These are phyloP conservation scores for Nakazawaea populi DNA, from an alignment of 805 yeast genomes.

Conservation along the genomic window DNA sequence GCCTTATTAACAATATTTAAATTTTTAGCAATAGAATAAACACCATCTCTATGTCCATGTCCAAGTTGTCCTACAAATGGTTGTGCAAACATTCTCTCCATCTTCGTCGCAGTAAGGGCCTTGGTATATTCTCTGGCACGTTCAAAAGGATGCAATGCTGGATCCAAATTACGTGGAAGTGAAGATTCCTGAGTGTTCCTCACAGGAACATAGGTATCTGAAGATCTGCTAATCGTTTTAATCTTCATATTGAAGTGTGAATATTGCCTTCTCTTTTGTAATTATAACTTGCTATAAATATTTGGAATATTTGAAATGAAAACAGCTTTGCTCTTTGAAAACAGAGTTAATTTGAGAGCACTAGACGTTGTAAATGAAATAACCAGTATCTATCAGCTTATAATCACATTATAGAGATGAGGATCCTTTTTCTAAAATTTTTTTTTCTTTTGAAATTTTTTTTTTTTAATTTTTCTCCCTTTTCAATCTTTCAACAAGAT, in stretches of 20 bases:
- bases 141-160: slow-evolving; percentile 94
- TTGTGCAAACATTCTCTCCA: slow-evolving; percentile 95
- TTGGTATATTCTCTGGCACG: slow-evolving; percentile 94
- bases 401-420: too few species aligned
- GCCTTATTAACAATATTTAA: slow-evolving; percentile 61
- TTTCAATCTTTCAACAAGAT: too few species aligned
- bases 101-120: slow-evolving; percentile 89
- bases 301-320: too few species aligned
- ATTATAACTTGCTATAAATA: too few species aligned
- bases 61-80: slow-evolving; percentile 96
- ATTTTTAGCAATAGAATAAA: slow-evolving; percentile 81
- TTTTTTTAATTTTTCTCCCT: too few species aligned
- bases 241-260: slow-evolving; percentile 51
- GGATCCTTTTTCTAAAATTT: too few species aligned
- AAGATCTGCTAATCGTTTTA: slow-evolving; percentile 81
- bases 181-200: slow-evolving; percentile 84
- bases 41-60: slow-evolving; percentile 91
- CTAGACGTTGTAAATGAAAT: too few species aligned
- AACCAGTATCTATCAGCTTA: too few species aligned
- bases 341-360: too few species aligned
- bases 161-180: slow-evolving; percentile 83
- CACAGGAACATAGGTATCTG: slow-evolving; percentile 91
- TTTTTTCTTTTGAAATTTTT: too few species aligned
- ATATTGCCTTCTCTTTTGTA: too few species aligned
- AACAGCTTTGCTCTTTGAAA: too few species aligned